Percentiles rank a stretch among this genome's conserved stretches.
phyloP scores from a whole-genome alignment of 345 rosid species.

The Eucalyptus leucophloia region DNA sequence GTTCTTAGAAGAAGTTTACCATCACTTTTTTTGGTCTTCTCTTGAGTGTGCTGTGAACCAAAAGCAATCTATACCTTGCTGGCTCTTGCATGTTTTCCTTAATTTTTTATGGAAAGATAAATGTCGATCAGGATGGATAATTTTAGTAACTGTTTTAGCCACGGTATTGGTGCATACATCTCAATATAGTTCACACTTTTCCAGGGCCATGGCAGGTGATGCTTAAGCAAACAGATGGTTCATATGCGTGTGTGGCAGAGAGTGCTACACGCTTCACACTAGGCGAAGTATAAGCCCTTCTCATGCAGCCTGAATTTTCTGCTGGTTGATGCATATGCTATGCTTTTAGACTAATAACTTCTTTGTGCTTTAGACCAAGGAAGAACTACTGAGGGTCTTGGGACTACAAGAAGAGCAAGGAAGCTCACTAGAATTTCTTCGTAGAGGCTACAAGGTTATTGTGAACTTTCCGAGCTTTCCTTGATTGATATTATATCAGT shows the following conservation, averaged over 20 bases:
- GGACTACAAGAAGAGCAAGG: conserved; percentile 92
- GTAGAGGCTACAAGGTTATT: conserved; percentile 82
- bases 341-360: not conserved
- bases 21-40: not conserved
- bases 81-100: not conserved
- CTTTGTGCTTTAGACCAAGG: conserved; percentile 58
- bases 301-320: not conserved
- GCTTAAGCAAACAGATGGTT: conserved; percentile 91
- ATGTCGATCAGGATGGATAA: not conserved
- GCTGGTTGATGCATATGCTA: not conserved
- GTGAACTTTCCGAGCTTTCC: not conserved
- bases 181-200: not conserved
- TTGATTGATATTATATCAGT: not conserved
- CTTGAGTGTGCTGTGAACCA: not conserved
- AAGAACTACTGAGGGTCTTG: conserved; percentile 74
- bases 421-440: conserved; percentile 82
- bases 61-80: not conserved
- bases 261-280: conserved; percentile 80
- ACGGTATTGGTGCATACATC: not conserved
- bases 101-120: not conserved
- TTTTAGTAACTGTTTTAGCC: not conserved
- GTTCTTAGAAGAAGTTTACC: not conserved
- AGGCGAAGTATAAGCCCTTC: conserved; percentile 47
- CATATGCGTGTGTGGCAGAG: conserved; percentile 83
- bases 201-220: conserved; percentile 99